Evolutionary conservation across 2,329 filamentous ascomycete genomes (phyloP).

Genomic region (Chaetomium strumarium): DNA sequence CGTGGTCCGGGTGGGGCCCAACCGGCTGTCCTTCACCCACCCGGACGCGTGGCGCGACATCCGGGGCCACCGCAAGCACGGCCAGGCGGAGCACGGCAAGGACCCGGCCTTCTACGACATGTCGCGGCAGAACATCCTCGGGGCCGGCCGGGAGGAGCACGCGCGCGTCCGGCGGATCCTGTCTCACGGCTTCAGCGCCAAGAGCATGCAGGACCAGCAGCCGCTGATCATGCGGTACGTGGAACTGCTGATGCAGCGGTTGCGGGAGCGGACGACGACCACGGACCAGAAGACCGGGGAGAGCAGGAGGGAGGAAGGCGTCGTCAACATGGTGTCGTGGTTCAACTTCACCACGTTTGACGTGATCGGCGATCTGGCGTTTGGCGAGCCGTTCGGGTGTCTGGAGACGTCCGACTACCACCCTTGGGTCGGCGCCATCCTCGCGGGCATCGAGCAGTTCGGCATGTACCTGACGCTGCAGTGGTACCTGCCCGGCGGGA

Average conservation of each 20-base stretch:
- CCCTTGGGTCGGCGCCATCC: constrained; percentile 21
- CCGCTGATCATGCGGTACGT: constrained; percentile 32
- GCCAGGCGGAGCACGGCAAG: constrained; percentile 18
- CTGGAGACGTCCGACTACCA: constrained; percentile 19
- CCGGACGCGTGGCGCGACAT: constrained; percentile 17
- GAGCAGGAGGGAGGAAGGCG: background rate
- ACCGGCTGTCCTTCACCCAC: constrained; percentile 16
- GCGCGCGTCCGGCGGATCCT: constrained; percentile 28
- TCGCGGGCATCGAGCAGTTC: constrained; percentile 12
- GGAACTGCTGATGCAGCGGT: constrained; percentile 26
- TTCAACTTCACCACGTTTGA: constrained; percentile 27
- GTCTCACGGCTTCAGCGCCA: constrained; percentile 32
- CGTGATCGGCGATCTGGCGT: constrained; percentile 26
- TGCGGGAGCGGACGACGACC: constrained; percentile 2
- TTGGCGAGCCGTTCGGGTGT: constrained; percentile 26
- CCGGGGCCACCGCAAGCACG: constrained; percentile 18
- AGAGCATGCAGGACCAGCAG: constrained; percentile 34
- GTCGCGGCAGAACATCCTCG: constrained; percentile 21
- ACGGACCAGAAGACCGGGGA: background rate
- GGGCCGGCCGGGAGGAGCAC: constrained; percentile 28
- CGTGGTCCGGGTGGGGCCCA: constrained; percentile 17
- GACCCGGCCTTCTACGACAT: constrained; percentile 8
- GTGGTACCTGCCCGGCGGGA: constrained; percentile 1
- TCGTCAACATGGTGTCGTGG: constrained; percentile 19
- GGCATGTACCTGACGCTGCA: background rate